Base-by-base conservation (phyloP, 768 basidiomycete genomes). In the Boletus reticulatus region DNA sequence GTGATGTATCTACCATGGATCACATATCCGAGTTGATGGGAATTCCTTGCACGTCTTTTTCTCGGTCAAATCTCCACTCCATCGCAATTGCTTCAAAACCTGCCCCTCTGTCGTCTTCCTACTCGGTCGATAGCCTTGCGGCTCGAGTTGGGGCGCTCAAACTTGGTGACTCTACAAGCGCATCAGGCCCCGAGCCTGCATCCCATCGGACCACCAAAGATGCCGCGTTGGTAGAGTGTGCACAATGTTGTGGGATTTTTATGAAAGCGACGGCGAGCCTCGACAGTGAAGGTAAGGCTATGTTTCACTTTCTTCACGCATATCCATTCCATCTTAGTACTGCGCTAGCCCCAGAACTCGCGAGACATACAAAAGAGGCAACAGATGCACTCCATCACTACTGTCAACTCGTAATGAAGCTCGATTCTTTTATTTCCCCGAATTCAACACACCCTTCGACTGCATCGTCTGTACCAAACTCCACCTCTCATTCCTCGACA, bases 1-100 rank as follows among this genome's bases (percentile, higher is more conserved):
- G 27, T 27, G 80, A 85, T 66, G 69, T 81, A 29, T 62, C 67
- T 31, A 60, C 68, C 14, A 69, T 87, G 55, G 79, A 84, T 56
- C 27, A 27, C 27, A 27, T 27, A 27, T 27, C 27, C 27, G 27
- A 27, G 27, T 27, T 27, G 27, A 27, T 27, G 27, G 27, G 27
- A 27, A 27, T 27, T 27, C 27, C 27, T 27, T 27, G 6, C 27
- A 27, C 27, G 27, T 27, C 27, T 27, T 27, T 27, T 27, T 27
- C 27, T 27, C 27, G 27, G 27, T 27, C 27, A 27, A 27, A 27
- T 27, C 27, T 27, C 27, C 27, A 27, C 27, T 27, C 27, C 27
- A 8, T 27, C 27, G 27, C 24, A 27, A 27, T 27, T 8, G 27
- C 27, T 27, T 27, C 52, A 14, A 48, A 29, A 10, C 3, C 19